Evolutionary conservation across 768 basidiomycete species (phyloP), one percentile per base, ranked within the genome.

Genomic region (Pleurotus djamor): DNA sequence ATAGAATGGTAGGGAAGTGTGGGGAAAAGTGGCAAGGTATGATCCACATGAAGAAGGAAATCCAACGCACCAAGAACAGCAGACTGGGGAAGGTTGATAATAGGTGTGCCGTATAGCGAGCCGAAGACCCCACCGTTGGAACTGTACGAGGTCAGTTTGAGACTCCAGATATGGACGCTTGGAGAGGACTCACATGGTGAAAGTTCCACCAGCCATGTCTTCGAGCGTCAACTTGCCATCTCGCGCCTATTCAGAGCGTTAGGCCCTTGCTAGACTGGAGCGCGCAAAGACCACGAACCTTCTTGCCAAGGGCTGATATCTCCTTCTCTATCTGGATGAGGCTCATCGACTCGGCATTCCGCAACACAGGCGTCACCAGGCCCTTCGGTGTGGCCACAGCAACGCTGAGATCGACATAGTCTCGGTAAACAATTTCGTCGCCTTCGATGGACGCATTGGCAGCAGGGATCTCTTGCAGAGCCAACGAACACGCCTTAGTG

Each of bases 41-140:
- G 9, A 17, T 28, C 21, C 21, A n/a, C 36, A 48, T 45, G 52
- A 51, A 33, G 48, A 56, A 14, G 49, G 13, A 43, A 60, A 8
- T 14, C 45, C 14, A 37, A 35, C 81, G 61, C 66, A 82, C 91
- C 96, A 57, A 99, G 85, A 5, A 98, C 94, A 55, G 95, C 96
- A 21, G 94, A 76, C 72, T 98, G 96, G 4, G 96, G 96, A 48
- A 96, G 79, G 80, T 98, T 98, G 77, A 98, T 96, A 69, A 99
- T 99, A 38, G 96, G 96, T n/a, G 96, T 99, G 43, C 96, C 96
- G 68, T 89, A 97, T 51, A 99, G 78, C 51, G 94, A 96, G 47
- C 96, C 96, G 68, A 99, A 99, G 71, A 99, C 96, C 66, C 96
- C 96, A 48, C 96, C 97, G 69, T 99, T 99, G 43, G 97, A 98